Percentiles rank a stretch among this genome's conserved stretches.
Conservation (phyloP, 805 yeast species). For the Metschnikowia colocasiae region DNA sequence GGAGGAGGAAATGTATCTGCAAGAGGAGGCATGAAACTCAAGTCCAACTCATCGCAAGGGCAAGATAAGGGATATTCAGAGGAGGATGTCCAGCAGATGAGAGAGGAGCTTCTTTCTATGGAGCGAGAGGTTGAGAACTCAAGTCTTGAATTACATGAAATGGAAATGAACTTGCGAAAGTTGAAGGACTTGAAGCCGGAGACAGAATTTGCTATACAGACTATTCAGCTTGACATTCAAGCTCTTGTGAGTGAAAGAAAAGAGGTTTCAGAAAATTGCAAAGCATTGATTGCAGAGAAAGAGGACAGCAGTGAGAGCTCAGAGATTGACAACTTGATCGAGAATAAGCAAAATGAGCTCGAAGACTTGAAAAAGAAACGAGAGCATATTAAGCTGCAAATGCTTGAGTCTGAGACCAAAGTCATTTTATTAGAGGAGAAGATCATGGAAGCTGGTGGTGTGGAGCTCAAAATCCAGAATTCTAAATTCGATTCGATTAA, state of each 20-base stretch:
- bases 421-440: slow-evolving; percentile 65
- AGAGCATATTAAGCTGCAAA: slow-evolving; percentile 45
- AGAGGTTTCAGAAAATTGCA: slow-evolving; percentile 43
- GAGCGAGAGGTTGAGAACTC: slow-evolving; percentile 54
- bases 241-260: slow-evolving; percentile 52
- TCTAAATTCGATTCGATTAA: slow-evolving; percentile 74
- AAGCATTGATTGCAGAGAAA: slow-evolving; percentile 40
- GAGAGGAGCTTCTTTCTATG: slow-evolving; percentile 46
- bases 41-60: slow-evolving; percentile 29
- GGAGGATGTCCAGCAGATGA: slow-evolving; percentile 54
- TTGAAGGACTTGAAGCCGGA: slow-evolving; percentile 68
- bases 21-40: slow-evolving; percentile 72
- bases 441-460: slow-evolving; percentile 91
- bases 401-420: slow-evolving; percentile 51
- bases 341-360: slow-evolving; percentile 24
- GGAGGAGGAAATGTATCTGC: slow-evolving; percentile 84
- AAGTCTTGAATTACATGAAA: slow-evolving; percentile 50
- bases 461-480: slow-evolving; percentile 70
- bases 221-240: slow-evolving; percentile 59
- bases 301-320: slow-evolving; percentile 26
- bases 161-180: slow-evolving; percentile 55
- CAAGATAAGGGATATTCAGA: slow-evolving; percentile 42
- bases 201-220: slow-evolving; percentile 57
- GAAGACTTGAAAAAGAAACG: slow-evolving; percentile 17
- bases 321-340: slow-evolving; percentile 39